Evolutionary conservation across 208 protist genomes (phyloP).

Genomic region (Porcisia deanei): DNA sequence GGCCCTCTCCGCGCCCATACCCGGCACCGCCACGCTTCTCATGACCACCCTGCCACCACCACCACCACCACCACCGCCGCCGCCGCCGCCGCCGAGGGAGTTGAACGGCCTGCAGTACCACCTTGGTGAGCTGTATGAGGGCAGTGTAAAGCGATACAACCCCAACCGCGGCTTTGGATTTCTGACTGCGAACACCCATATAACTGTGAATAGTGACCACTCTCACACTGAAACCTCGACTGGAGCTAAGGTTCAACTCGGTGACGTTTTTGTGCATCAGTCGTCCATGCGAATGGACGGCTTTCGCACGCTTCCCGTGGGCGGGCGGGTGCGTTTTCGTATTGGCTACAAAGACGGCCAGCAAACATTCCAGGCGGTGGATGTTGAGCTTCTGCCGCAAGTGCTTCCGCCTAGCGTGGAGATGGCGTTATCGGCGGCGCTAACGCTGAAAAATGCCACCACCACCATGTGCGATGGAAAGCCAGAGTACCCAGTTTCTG

Average conservation of each 20-base stretch:
- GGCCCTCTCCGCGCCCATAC: constrained; percentile 7
- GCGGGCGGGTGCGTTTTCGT: constrained; percentile 57
- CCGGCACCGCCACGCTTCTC: background rate
- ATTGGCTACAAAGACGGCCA: constrained; percentile 51
- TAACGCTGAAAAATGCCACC: background rate
- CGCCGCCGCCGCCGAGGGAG: constrained; percentile 4
- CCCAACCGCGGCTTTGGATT: constrained; percentile 66
- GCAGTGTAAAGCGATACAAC: constrained; percentile 71
- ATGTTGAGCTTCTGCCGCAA: constrained; percentile 44
- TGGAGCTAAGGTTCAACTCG: constrained; percentile 28
- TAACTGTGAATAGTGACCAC: constrained; percentile 2
- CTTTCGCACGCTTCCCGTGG: constrained; percentile 52
- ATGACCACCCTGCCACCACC: background rate
- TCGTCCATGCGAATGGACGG: constrained; percentile 63
- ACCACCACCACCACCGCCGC: constrained; percentile 1
- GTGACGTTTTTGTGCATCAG: constrained; percentile 76
- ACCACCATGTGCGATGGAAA: background rate
- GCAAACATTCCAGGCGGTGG: constrained; percentile 47
- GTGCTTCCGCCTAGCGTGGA: constrained; percentile 7
- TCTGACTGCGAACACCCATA: constrained; percentile 46
- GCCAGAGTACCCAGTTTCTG: background rate
- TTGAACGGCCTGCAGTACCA: constrained; percentile 52
- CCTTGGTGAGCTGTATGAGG: constrained; percentile 63
- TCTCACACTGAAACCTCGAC: background rate
- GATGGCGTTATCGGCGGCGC: background rate